Evolutionary conservation across 192 early-diverging fungal genomes (phyloP).

Genomic region (Linnemannia exigua): DNA sequence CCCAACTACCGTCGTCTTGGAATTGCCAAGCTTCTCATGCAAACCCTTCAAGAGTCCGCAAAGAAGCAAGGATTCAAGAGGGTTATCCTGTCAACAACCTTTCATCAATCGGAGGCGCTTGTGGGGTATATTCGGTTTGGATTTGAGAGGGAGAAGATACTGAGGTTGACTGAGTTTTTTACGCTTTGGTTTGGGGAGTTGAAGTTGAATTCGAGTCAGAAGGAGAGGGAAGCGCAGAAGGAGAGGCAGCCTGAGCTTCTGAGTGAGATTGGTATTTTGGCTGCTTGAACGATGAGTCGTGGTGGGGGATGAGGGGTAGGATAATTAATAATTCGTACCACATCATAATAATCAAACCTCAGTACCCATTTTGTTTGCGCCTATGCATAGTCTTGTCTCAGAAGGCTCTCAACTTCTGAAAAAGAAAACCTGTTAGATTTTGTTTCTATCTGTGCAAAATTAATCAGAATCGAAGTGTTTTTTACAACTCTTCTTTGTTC

Average conservation of each 20-base stretch:
- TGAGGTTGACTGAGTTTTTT: not conserved
- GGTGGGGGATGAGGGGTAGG: not conserved
- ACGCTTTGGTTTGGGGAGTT: constrained; percentile 19
- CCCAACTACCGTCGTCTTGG: constrained; percentile 44
- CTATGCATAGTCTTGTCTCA: no score
- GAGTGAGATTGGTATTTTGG: not conserved
- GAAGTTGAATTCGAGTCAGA: constrained; percentile 12
- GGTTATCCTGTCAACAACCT: constrained; percentile 15
- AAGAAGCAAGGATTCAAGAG: constrained; percentile 25
- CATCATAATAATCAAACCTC: not conserved
- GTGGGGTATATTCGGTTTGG: constrained; percentile 30
- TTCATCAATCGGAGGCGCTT: constrained; percentile 19
- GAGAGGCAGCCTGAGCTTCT: not conserved
- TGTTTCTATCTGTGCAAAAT: no score
- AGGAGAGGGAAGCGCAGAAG: constrained; percentile 10
- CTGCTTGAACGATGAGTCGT: no score
- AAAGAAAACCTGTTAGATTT: no score
- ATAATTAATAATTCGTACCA: no score
- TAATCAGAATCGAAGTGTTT: no score
- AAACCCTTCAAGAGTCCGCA: constrained; percentile 22
- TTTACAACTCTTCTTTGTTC: no score
- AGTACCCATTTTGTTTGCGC: no score
- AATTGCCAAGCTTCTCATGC: constrained; percentile 26
- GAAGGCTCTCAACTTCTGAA: no score
- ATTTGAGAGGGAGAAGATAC: constrained; percentile 9